Conservation (phyloP, 108 stramenopile genomes). For the Nitzschia sp. region DNA sequence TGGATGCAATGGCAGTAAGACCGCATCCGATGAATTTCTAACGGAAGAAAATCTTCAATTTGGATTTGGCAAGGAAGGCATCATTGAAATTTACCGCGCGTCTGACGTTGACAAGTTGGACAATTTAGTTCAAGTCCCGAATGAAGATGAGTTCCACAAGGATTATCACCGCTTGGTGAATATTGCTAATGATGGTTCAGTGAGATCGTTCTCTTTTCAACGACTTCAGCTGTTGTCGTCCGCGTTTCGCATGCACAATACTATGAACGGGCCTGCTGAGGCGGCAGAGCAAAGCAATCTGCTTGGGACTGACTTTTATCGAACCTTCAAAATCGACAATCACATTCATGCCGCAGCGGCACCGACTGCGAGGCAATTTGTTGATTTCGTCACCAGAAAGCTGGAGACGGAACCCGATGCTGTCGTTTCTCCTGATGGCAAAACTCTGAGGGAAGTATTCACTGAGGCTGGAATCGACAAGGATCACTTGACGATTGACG, state of each 20-base stretch:
- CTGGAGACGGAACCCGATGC: constrained; percentile 87
- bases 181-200: constrained; percentile 72
- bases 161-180: constrained; percentile 80
- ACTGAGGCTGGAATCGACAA: constrained; percentile 90
- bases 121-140: constrained; percentile 64
- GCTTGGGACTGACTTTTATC: constrained; percentile 97
- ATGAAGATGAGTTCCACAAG: constrained; percentile 61
- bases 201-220: constrained; percentile 88
- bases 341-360: constrained; percentile 98
- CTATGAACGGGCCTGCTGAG: constrained; percentile 83
- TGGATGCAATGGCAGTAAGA: constrained; percentile 39
- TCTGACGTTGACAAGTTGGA: constrained; percentile 26
- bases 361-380: constrained; percentile 97
- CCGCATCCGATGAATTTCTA: constrained; percentile 17
- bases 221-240: constrained; percentile 79
- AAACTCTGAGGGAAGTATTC: constrained; percentile 81
- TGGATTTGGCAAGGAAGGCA: constrained; percentile 67
- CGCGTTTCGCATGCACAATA: constrained; percentile 88
- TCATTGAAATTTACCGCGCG: constrained; percentile 61
- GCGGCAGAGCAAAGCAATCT: constrained; percentile 76
- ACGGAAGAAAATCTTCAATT: constrained; percentile 23
- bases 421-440: constrained; percentile 77
- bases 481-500: constrained; percentile 98
- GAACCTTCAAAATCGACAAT: constrained; percentile 98
- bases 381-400: constrained; percentile 97